Percentiles rank a stretch among this genome's conserved stretches.
Conservation (phyloP, 768 basidiomycete genomes). For the Aureoboletus auriporus region DNA sequence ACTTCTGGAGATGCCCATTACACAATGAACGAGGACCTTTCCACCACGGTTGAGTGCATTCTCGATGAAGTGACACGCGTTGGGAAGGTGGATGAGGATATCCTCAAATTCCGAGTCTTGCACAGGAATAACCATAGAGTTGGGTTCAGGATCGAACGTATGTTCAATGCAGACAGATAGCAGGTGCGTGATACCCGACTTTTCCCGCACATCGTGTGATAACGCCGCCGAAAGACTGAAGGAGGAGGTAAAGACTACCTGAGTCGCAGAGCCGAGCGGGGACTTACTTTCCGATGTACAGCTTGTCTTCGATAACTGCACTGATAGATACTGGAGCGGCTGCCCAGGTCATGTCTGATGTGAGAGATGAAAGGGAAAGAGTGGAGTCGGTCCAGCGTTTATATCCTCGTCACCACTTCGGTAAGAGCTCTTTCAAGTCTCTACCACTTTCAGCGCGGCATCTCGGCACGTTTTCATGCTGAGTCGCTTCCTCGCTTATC, state of each 20-base stretch:
- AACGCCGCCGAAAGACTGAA: conserved; percentile 31
- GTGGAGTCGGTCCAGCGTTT: conserved; percentile 15
- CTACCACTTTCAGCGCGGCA: conserved; percentile 11
- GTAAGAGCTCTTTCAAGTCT: neutral
- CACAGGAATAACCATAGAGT: conserved; percentile 33
- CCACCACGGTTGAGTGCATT: conserved; percentile 49
- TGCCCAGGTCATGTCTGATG: conserved; percentile 24
- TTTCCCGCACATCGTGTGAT: conserved; percentile 26
- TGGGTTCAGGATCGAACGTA: conserved; percentile 37
- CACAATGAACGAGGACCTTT: conserved; percentile 65
- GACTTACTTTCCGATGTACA: conserved; percentile 36
- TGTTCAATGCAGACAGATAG: conserved; percentile 58
- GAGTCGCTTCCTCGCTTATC: neutral
- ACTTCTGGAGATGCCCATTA: conserved; percentile 71
- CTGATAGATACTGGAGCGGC: conserved; percentile 24
- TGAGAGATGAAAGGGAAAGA: neutral
- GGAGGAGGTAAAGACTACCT: neutral
- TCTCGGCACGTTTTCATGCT: conserved; percentile 15
- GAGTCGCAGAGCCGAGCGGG: neutral
- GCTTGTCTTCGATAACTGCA: conserved; percentile 27
- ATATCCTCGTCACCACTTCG: conserved; percentile 12
- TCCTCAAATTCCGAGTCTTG: conserved; percentile 50
- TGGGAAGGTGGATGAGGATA: conserved; percentile 61
- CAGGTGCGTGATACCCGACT: conserved; percentile 49
- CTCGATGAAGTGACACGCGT: conserved; percentile 60